These are phyloP conservation scores for Beauveria brongniartii DNA, from an alignment of 2,329 filamentous ascomycete species.

Conservation along the genomic window DNA sequence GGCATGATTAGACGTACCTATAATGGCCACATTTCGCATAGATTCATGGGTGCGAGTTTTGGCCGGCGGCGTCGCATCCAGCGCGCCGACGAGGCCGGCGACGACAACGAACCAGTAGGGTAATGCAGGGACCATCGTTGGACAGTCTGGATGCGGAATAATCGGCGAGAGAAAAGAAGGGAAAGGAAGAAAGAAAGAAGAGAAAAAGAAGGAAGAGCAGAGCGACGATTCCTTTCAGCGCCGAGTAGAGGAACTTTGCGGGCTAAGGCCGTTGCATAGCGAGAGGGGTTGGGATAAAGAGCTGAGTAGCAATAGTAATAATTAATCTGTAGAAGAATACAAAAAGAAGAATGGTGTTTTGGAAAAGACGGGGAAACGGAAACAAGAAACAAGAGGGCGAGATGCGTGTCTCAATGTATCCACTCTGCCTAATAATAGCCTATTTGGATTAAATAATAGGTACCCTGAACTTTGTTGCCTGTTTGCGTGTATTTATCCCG, in stretches of 20 bases:
- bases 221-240: background rate
- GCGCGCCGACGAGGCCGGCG: conserved; percentile 14
- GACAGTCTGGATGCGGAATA: background rate
- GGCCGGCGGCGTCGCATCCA: conserved; percentile 6
- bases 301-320: background rate
- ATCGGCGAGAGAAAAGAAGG: background rate
- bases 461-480: too few species aligned
- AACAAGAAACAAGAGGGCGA: background rate
- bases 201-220: background rate
- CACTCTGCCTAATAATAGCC: too few species aligned
- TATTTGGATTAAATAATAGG: too few species aligned
- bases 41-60: conserved; percentile 8
- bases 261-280: background rate
- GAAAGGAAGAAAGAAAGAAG: background rate
- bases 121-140: background rate
- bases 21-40: conserved; percentile 28
- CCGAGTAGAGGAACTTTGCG: background rate
- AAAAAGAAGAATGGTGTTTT: background rate
- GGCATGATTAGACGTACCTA: conserved; percentile 21
- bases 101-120: background rate
- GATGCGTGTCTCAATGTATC: background rate
- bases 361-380: too few species aligned
- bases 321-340: background rate
- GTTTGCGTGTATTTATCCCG: too few species aligned
- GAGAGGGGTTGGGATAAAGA: background rate